A percentile compares a stretch with the other conserved stretches of the same genome.
These are phyloP conservation scores for Leonotis leonurus DNA, from an alignment of 257 asterid species.

Conservation along the genomic window DNA sequence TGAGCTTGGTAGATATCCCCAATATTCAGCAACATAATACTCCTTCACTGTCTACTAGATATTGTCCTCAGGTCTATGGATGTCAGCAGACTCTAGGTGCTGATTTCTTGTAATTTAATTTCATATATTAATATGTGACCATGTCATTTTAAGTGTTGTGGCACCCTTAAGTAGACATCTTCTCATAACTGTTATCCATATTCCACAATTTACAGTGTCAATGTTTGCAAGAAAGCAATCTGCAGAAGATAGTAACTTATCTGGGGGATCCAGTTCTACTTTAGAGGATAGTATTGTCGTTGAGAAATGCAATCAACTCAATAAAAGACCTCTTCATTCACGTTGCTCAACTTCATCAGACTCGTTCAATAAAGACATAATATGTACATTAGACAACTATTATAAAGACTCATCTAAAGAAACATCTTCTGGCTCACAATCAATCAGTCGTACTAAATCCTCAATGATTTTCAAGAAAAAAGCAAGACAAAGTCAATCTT, in stretches of 20 bases:
- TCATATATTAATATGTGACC: not conserved
- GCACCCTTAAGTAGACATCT: conserved; percentile 12
- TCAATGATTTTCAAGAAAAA: conserved; percentile 41
- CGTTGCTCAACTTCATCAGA: conserved; percentile 28
- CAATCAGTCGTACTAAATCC: conserved; percentile 27
- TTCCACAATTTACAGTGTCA: conserved; percentile 48
- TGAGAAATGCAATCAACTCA: conserved; percentile 29
- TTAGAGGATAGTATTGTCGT: conserved; percentile 24
- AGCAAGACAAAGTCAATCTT: conserved; percentile 47
- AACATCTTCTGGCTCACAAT: conserved; percentile 17
- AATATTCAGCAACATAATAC: conserved; percentile 54
- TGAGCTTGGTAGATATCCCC: conserved; percentile 56
- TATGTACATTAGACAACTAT: conserved; percentile 22
- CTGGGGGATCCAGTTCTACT: conserved; percentile 35
- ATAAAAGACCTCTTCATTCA: conserved; percentile 25
- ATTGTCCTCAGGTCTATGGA: conserved; percentile 84
- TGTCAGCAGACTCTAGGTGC: conserved; percentile 86
- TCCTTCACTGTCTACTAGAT: conserved; percentile 79
- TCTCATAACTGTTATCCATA: conserved; percentile 5
- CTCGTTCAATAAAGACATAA: too few relatives aligned
- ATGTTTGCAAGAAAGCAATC: conserved; percentile 58
- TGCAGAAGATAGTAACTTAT: conserved; percentile 31
- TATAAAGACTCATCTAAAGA: conserved; percentile 19
- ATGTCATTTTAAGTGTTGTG: not conserved
- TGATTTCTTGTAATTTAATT: conserved; percentile 14